Evolutionary conservation across 2,329 filamentous ascomycete species (phyloP), one percentile per base, ranked within the genome.

Genomic region (Aureobasidium pullulans): DNA sequence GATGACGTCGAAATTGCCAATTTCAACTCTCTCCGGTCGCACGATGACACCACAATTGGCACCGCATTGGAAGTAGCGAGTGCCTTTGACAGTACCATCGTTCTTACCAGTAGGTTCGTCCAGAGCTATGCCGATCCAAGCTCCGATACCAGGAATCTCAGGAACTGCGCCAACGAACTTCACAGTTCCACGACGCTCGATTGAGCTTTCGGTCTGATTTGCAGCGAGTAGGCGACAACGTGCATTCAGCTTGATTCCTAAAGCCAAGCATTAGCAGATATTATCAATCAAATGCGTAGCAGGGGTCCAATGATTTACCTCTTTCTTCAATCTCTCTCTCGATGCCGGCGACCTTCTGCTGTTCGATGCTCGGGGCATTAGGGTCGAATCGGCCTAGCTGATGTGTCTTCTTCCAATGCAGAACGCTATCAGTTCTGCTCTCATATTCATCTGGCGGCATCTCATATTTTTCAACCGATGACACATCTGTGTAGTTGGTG

Each of bases 311-410:
- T 9, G 23, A 11, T 13, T 49, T 46, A 75, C 87, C 85, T 71
- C 86, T 84, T 59, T 82, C 80, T 64, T 81, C 77, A 64, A 96
- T 79, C 69, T 95, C 90, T 59, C 83, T 82, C 64, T 85, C 80
- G 43, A 86, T 81, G 40, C 86, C 85, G 15, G 82, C 80, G 60
- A 88, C 77, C 71, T 89, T 89, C 63, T 89, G 82, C 70, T 89
- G 80, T 70, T 91, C 86, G 23, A 88, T 82, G 62, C 80, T 84
- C 16, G 88, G 85, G 7, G 91, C 90, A 66, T 87, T 81, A 11
- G 94, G 94, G 70, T 97, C 90, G 75, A 99, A 99, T 37, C 94
- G 89, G 53, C 94, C 94, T n/a, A 97, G 83, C 72, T 95, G 92
- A 73, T 96, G 86, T n/a, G 85, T 79, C 76, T 89, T 93, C 76